Base-by-base conservation (phyloP, 495 filamentous ascomycete genomes). In the Parathielavia hyrcaniae region DNA sequence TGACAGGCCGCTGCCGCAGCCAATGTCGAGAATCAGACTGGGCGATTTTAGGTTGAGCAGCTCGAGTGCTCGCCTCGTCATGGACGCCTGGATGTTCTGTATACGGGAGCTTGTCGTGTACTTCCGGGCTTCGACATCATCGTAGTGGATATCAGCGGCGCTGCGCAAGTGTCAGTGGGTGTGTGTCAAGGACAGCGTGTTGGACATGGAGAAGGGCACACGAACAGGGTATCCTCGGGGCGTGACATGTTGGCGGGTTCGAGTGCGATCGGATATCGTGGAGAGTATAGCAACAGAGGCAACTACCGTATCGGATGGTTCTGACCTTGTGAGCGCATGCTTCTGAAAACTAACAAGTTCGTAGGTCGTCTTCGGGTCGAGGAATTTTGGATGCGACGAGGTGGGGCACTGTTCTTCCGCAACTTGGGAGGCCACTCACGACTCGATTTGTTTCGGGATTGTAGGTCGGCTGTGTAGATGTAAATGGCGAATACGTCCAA, bases 71-170 rank as follows among this genome's bases (percentile, higher is more conserved):
- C 93, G 89, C 61, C 88, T 77, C 34, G 93, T 95, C 93, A 98
- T 98, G 52, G 84, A 81, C 14, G 90, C 86, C 72, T 98, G 93
- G 69, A 98, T 93, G 61, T 87, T 89, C 65, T 90, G 86, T 67
- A 98, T 97, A 54, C 93, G 90, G 19, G 91, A 96, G 54, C 83
- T 89, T 32, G 92, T 96, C n/a, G 95, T 98, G 76, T 98, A 98
- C 77, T 96, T 92, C 69, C 86, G 86, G 14, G 93, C 90, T 77
- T 95, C 90, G 77, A 81, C 79, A 72, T 97, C 95, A 75, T 96
- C 87, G 78, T 98, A 98, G 77, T 92, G 93, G 64, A 97, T 83
- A 76, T 98, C 93, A 58, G 93, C 90, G 50, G 89, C 88, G 64
- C 90, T 95, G 65, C 52, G 36, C 38, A 35, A 30, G 45, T 32